Evolutionary conservation across 257 asterid genomes (phyloP).

Genomic region (Scutellaria galericulata): DNA sequence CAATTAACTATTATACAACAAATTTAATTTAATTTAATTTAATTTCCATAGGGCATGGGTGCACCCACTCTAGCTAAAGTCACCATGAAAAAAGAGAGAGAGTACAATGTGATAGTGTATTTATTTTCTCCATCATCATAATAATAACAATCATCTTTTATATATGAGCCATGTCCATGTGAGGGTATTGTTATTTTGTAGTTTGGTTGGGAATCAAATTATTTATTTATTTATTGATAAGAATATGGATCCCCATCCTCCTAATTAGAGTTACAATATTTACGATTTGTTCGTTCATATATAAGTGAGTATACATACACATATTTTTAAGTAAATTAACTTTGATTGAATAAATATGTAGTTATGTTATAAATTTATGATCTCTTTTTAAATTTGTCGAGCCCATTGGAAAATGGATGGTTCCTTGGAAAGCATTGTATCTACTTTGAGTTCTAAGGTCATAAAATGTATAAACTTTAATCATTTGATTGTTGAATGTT

Average conservation of each 20-base stretch:
- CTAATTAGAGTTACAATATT: slow-evolving; percentile 22
- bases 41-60: slow-evolving; percentile 13
- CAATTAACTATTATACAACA: slow-evolving; percentile 30
- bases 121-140: slow-evolving; percentile 30
- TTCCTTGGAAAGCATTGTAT: slow-evolving; percentile 14
- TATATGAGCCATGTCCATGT: slow-evolving; percentile 43
- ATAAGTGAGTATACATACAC: too few relatives aligned
- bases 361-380: neutral
- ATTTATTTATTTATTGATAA: neutral
- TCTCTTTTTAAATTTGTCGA: neutral
- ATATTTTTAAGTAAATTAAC: too few relatives aligned
- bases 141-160: slow-evolving; percentile 11
- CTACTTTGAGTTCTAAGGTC: neutral
- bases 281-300: too few relatives aligned
- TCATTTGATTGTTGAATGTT: slow-evolving; percentile 38
- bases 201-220: slow-evolving; percentile 35
- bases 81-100: slow-evolving; percentile 6
- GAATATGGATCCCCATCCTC: slow-evolving; percentile 26
- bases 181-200: slow-evolving; percentile 36
- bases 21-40: slow-evolving; percentile 19
- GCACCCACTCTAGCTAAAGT: slow-evolving; percentile 24
- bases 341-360: neutral
- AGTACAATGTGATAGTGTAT: neutral
- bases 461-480: slow-evolving; percentile 25
- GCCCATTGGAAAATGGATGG: slow-evolving; percentile 4